Base-by-base conservation (phyloP, 371 early-diverging fungal genomes). In the Phascolomyces articulosus region DNA sequence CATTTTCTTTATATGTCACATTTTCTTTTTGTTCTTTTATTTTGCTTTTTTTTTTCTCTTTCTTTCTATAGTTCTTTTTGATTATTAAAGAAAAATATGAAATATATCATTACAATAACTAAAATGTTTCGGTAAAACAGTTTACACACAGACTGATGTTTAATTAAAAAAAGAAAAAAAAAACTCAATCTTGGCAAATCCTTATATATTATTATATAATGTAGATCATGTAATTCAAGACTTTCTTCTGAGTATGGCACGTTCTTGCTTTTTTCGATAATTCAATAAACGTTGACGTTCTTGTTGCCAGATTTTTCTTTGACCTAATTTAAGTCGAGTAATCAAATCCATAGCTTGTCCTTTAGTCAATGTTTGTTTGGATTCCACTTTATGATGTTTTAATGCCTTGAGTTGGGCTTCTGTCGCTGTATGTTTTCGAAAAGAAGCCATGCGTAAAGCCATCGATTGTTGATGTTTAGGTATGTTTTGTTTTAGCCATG, bases 271-370 rank as follows among this genome's bases (percentile, higher is more conserved):
- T 21, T 31, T 34, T 29, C 38, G 34, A 24, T 29, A 13, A n/a
- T 40, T 40, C 57, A 57, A 2, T 20, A n/a, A 23, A 8, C 38
- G 7, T 7, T 57, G 7, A 20, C n/a, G 34, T 13, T 34, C 40
- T 18, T 57, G 18, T 24, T 49, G 55, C 81, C 81, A 80, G 0
- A 70, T 13, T 49, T 63, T 70, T 3, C 69, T 27, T 23, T 75
- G 84, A 0, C 88, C 88, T 60, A 78, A 70, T 20, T 73, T 72
- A 15, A 85, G 48, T 23, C 80, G 77, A 0, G 84, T 78, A 38
- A 88, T 72, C 34, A 87, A 68, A 57, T 85, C 82, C 70, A 85
- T 82, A 0, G 88, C 88, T 57, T 87, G 85, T 3, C 88, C 88
- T 63, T 83, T 86, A 1, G 77, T 85, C 58, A 87, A 41, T 1